Evolutionary conservation across 2,329 filamentous ascomycete species (phyloP).

Genomic region (Fusarium irregulare): DNA sequence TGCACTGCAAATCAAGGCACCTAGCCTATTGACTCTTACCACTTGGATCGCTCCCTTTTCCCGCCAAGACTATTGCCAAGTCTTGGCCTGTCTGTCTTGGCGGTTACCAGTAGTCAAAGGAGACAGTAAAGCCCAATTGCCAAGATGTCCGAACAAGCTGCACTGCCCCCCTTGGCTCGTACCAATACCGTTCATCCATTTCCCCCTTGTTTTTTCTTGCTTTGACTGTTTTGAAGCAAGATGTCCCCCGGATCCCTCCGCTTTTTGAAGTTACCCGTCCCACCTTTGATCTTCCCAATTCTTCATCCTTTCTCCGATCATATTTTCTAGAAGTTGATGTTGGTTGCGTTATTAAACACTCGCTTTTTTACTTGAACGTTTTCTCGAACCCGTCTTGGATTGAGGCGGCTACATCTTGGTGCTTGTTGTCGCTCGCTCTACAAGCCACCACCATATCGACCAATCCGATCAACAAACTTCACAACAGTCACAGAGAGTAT

Average conservation of each 20-base stretch:
- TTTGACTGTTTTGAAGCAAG: background rate
- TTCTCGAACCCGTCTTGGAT: background rate
- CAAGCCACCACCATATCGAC: background rate
- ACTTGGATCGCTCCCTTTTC: background rate
- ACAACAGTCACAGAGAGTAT: background rate
- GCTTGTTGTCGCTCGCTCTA: constrained; percentile 37
- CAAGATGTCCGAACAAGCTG: constrained; percentile 36
- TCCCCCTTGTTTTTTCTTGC: constrained; percentile 11
- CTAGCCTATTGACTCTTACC: too few species aligned
- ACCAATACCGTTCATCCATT: constrained; percentile 18
- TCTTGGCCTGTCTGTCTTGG: constrained; percentile 25
- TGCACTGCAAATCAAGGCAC: constrained; percentile 12
- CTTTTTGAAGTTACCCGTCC: constrained; percentile 10
- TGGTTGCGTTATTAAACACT: background rate
- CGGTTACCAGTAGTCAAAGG: background rate
- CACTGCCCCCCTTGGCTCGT: constrained; percentile 46
- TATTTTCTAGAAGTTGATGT: constrained; percentile 14
- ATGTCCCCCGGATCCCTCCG: background rate
- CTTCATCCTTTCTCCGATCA: constrained; percentile 15
- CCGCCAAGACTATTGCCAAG: constrained; percentile 29
- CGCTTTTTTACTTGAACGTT: constrained; percentile 5
- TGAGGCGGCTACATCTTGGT: background rate
- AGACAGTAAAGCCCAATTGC: background rate
- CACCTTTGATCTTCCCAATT: constrained; percentile 27
- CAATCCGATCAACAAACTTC: too few species aligned